Evolutionary conservation across 257 asterid species (phyloP).

Genomic region (Paulownia fortunei): DNA sequence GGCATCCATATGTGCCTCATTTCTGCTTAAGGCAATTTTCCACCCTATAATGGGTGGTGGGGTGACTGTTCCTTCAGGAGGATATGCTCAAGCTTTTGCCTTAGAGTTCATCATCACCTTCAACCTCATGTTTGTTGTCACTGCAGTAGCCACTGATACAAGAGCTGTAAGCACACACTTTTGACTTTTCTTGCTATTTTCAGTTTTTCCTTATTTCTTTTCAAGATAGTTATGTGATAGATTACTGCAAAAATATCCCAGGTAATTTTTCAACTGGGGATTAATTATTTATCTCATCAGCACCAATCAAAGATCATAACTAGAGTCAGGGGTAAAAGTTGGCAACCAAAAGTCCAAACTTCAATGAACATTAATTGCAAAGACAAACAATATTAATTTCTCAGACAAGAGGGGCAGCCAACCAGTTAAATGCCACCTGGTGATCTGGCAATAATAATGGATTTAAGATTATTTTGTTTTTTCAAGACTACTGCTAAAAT

Average conservation of each 20-base stretch:
- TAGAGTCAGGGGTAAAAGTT: conserved; percentile 16
- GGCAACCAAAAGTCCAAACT: conserved; percentile 10
- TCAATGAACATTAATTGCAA: conserved; percentile 32
- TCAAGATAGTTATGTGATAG: background rate
- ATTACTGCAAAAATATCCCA: background rate
- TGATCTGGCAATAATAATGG: conserved; percentile 20
- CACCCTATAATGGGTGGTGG: conserved; percentile 85
- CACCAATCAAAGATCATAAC: too few species aligned
- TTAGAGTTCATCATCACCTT: conserved; percentile 79
- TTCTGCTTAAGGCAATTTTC: conserved; percentile 59
- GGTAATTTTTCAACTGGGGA: background rate
- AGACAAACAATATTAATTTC: conserved; percentile 31
- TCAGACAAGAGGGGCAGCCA: conserved; percentile 16
- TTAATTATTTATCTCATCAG: too few species aligned
- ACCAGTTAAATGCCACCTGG: conserved; percentile 18
- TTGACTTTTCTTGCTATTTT: background rate
- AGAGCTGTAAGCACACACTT: conserved; percentile 72
- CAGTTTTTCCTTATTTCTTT: background rate
- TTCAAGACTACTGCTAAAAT: too few species aligned
- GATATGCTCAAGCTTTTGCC: conserved; percentile 70
- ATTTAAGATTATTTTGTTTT: too few species aligned
- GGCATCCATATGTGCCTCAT: conserved; percentile 74
- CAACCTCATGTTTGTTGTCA: conserved; percentile 93
- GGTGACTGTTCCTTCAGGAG: conserved; percentile 69
- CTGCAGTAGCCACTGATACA: conserved; percentile 90